Conservation (phyloP, 495 filamentous ascomycete species). For the Penicillium diatomitis region DNA sequence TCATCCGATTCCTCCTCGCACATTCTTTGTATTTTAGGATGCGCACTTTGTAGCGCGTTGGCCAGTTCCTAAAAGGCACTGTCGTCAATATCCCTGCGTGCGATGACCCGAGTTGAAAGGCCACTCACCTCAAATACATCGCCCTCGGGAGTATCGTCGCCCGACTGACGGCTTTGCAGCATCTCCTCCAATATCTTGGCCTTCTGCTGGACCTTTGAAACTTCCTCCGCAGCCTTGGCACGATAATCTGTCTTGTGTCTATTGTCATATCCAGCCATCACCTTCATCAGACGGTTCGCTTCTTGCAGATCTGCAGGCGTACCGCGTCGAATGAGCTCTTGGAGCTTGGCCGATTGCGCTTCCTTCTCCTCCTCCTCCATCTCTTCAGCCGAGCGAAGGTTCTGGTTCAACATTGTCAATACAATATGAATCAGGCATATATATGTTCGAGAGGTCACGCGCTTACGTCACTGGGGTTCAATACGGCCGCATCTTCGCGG, state of each 20-base stretch:
- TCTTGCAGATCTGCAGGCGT: constrained; percentile 89
- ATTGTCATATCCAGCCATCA: constrained; percentile 96
- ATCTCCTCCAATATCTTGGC: constrained; percentile 88
- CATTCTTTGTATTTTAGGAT: constrained; percentile 98
- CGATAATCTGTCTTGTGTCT: constrained; percentile 93
- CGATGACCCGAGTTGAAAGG: neutral
- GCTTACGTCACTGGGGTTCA: constrained; percentile 95
- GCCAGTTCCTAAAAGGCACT: constrained; percentile 59
- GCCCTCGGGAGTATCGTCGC: constrained; percentile 75
- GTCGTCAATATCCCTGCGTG: neutral
- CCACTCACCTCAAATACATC: constrained; percentile 76
- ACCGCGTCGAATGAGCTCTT: constrained; percentile 89
- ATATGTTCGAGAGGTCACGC: constrained; percentile 3
- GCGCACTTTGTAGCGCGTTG: constrained; percentile 82
- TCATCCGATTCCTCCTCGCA: constrained; percentile 98
- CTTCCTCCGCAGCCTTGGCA: constrained; percentile 93
- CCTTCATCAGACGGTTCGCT: constrained; percentile 94
- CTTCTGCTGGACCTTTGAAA: constrained; percentile 85
- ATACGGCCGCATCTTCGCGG: constrained; percentile 87
- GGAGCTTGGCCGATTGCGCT: constrained; percentile 92
- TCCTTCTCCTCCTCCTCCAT: constrained; percentile 97
- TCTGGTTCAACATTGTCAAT: constrained; percentile 46
- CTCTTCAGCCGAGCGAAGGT: constrained; percentile 90
- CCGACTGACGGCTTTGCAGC: constrained; percentile 71
- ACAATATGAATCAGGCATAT: neutral